Conservation (phyloP, 306 rosid genomes). For the Trifolium dubium region DNA sequence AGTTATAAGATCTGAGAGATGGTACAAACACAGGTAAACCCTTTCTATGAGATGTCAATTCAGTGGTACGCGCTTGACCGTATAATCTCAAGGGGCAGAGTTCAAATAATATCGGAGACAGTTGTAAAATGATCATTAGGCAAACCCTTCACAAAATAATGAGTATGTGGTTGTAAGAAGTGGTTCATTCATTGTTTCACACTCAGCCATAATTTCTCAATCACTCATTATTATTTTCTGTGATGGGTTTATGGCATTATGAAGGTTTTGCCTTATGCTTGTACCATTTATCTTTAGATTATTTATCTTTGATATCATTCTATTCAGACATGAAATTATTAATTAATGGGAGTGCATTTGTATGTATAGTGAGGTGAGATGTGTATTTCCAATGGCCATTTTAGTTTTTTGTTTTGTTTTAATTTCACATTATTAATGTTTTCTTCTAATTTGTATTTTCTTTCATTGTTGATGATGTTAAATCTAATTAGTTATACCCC, state of each 20-base stretch:
- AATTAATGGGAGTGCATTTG: constrained; percentile 53
- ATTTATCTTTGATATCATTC: constrained; percentile 27
- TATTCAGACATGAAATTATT: constrained; percentile 39
- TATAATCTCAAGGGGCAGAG: not conserved
- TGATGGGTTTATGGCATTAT: constrained; percentile 29
- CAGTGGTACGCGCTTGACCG: not conserved
- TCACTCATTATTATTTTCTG: constrained; percentile 25
- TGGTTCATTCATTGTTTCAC: constrained; percentile 2
- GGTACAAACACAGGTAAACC: constrained; percentile 16
- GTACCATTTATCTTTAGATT: constrained; percentile 39
- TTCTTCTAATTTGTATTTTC: constrained; percentile 34
- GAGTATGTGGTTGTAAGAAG: constrained; percentile 37
- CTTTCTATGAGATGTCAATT: not conserved
- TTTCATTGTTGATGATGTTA: constrained; percentile 38
- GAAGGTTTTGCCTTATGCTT: constrained; percentile 8
- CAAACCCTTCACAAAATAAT: constrained; percentile 32
- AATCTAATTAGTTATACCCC: not conserved
- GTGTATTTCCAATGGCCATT: constrained; percentile 55
- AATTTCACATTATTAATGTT: constrained; percentile 36
- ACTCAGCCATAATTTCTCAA: constrained; percentile 22
- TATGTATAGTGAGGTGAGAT: constrained; percentile 81
- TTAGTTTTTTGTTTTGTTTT: constrained; percentile 36
- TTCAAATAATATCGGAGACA: not conserved
- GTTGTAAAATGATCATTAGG: not conserved
- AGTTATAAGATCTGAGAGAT: constrained; percentile 58